phyloP scores from a whole-genome alignment of 345 rosid genomes.

The Passiflora organensis region DNA sequence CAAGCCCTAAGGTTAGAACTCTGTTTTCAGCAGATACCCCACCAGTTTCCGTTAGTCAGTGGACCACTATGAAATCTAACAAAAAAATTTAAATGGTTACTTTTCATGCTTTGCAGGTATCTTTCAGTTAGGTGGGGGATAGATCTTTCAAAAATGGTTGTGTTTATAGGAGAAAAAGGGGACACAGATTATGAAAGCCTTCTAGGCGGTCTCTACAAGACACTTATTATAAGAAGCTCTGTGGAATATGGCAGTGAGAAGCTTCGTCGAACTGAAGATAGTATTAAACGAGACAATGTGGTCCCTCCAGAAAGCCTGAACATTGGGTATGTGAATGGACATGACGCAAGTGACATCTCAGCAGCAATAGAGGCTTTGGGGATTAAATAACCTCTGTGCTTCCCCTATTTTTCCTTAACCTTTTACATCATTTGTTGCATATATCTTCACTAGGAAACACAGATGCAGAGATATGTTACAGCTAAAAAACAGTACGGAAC shows the following conservation, averaged over 20 bases:
- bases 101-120: constrained; percentile 46
- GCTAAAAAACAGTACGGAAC: too few relatives aligned
- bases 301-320: constrained; percentile 45
- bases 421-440: constrained; percentile 5
- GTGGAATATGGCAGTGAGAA: constrained; percentile 58
- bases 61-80: neutral
- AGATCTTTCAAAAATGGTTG: constrained; percentile 50
- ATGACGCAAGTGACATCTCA: constrained; percentile 42
- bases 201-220: constrained; percentile 67
- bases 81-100: neutral
- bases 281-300: constrained; percentile 52
- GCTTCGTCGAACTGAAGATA: constrained; percentile 51
- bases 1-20: constrained; percentile 71
- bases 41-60: neutral
- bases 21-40: neutral
- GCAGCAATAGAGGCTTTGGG: constrained; percentile 41
- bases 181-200: constrained; percentile 77
- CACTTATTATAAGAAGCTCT: constrained; percentile 48
- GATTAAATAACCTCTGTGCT: constrained; percentile 34
- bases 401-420: neutral
- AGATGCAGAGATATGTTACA: constrained; percentile 8
- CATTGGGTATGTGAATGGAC: constrained; percentile 33
- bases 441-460: constrained; percentile 4
- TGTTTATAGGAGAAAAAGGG: constrained; percentile 73
- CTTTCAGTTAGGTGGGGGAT: constrained; percentile 80